Evolutionary conservation across 768 basidiomycete species (phyloP), one percentile per base, ranked within the genome.

Genomic region (Mycena galericulata): DNA sequence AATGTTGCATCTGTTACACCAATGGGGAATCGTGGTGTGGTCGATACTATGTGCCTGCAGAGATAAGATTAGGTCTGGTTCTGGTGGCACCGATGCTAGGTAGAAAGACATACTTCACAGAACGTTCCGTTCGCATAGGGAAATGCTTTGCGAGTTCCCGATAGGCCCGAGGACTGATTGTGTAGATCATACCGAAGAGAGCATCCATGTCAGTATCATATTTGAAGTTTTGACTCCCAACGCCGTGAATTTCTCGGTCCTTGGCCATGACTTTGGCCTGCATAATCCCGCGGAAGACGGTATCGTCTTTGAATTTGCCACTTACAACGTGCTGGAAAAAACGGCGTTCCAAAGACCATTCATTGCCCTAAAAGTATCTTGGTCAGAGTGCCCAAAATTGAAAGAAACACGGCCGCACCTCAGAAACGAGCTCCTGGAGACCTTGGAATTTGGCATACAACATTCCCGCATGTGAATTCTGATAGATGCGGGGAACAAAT

Each of bases 211-310:
- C 70, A 6, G 70, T 69, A 2, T 69, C 45, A 43, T 77, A 76
- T 20, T 72, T 65, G 70, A 79, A 75, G 46, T 79, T 78, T 50
- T 76, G 77, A 15, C 55, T 64, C 0, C 75, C 76, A 2, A 65
- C 51, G 0, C 76, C 75, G 1, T 68, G 66, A 3, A 57, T 65
- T 14, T 76, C 57, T 2, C 73, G 72, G 4, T 74, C 74, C 0
- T 47, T 40, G 1, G n/a, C 45, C 1, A 54, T 10, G 0, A 72
- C 64, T 32, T 75, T 68, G 1, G 75, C 77, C 29, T 74, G 26
- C 1, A 79, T 46, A 0, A 79, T 51, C 2, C 71, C 76, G 2
- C 57, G 40, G 60, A 79, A 75, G 6, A 76, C 71, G 0, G 40
- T 43, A 4, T 70, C 46, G 26, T 72, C 67, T 6, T 69, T 62